These are phyloP conservation scores for Millerozyma miso DNA, from an alignment of 805 yeast species.

Conservation along the genomic window DNA sequence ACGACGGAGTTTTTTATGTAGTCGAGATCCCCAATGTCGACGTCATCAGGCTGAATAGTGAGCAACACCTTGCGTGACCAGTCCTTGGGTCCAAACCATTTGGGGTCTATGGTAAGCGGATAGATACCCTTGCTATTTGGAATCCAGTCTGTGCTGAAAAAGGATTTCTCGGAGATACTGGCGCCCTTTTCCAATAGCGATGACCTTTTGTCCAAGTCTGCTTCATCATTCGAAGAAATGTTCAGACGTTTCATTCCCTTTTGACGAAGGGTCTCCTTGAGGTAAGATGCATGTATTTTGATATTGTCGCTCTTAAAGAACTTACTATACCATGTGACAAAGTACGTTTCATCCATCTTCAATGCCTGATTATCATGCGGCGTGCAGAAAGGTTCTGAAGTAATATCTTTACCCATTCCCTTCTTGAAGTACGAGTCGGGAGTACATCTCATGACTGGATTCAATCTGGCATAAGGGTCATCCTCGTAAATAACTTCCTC, in stretches of 20 bases:
- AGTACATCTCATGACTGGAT: conserved; percentile 81
- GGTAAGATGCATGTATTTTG: conserved; percentile 60
- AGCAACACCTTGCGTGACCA: conserved; percentile 54
- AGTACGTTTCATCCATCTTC: conserved; percentile 60
- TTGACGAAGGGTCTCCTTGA: conserved; percentile 50
- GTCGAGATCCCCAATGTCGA: conserved; percentile 63
- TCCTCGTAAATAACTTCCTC: conserved; percentile 61
- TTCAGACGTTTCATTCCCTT: conserved; percentile 53
- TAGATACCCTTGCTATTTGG: conserved; percentile 54
- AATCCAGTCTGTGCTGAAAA: conserved; percentile 73
- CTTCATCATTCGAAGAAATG: conserved; percentile 12
- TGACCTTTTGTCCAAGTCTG: conserved; percentile 20
- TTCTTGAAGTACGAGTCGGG: conserved; percentile 68
- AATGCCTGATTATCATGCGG: conserved; percentile 62
- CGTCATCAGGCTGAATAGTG: conserved; percentile 68
- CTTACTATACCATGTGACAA: conserved; percentile 76
- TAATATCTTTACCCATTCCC: conserved; percentile 52
- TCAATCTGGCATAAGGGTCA: conserved; percentile 62
- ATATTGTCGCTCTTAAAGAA: conserved; percentile 59
- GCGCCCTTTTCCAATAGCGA: conserved; percentile 38
- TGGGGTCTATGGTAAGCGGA: conserved; percentile 56
- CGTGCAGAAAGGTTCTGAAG: conserved; percentile 80
- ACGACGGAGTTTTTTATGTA: conserved; percentile 40
- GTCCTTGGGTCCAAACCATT: conserved; percentile 54
- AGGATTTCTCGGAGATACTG: conserved; percentile 34